Evolutionary conservation across 208 protist genomes (phyloP), one percentile per base, ranked within the genome.

Genomic region (Crithidia acanthocephali): DNA sequence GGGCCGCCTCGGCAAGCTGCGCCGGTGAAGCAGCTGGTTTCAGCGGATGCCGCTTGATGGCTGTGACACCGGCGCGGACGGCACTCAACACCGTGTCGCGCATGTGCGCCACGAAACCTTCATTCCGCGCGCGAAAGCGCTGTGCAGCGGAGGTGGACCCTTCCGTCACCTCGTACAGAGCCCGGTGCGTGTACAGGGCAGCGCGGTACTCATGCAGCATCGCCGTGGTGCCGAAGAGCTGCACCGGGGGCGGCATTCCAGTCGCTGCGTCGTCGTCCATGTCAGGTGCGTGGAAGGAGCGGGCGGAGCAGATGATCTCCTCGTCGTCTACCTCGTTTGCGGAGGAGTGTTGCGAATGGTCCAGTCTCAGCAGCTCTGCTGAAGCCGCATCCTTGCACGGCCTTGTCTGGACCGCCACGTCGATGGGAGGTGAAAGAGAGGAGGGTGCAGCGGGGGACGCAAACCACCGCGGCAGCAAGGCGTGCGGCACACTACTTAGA

Each of bases 161-260:
- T 0, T 78, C 64, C 10, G 72, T 75, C 44, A 72, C 66, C 16
- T 67, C 50, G 55, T 77, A 72, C 48, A 83, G 63, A 2, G 53
- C 18, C n/a, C 59, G 67, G n/a, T 76, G 72, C 3, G 59, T 33
- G 40, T 45, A 20, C 22, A 79, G 63, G 5, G 78, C 78, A 13
- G 27, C 40, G 37, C 65, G 78, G 44, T 79, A 83, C 60, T 74
- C 78, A 25, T 50, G 28, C 67, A 83, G 64, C 25, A 68, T 64
- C 18, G 50, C 42, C 23, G 72, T 42, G 4, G 33, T 68, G 16
- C 40, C 35, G 37, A 83, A 83, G 55, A 83, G 62, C 33, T 62
- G 47, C 68, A 83, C 60, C 1, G 18, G 61, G 20, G 65, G 72
- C 5, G 42, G 53, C 42, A 53, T 25, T 35, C 25, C 65, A 2